phyloP scores from a whole-genome alignment of 345 rosid species.

The Populus simonii region DNA sequence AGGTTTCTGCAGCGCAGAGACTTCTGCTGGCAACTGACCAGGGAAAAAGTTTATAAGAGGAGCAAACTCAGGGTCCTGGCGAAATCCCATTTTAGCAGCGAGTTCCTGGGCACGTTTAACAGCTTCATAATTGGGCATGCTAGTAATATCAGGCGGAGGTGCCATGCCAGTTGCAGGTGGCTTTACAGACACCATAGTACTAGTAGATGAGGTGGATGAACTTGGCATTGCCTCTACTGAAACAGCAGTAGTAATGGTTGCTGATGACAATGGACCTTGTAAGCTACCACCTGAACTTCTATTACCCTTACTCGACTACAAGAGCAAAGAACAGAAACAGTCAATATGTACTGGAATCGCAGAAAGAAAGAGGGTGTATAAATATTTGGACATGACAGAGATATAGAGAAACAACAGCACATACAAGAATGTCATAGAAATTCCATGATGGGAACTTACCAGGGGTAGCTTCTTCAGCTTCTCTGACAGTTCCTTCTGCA shows the following conservation, averaged over 20 bases:
- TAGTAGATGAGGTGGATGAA: conserved; percentile 22
- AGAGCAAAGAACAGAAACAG: conserved; percentile 16
- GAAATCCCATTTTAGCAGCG: conserved; percentile 83
- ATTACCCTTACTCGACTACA: conserved; percentile 53
- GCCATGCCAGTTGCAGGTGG: conserved; percentile 33
- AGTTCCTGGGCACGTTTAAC: conserved; percentile 87
- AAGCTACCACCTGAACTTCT: conserved; percentile 41
- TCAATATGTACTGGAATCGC: background rate
- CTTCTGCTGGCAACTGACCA: conserved; percentile 60
- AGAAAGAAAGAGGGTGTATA: background rate
- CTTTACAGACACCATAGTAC: conserved; percentile 31
- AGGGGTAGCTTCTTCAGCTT: conserved; percentile 61
- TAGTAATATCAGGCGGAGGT: conserved; percentile 40
- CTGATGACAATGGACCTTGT: conserved; percentile 27
- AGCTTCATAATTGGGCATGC: conserved; percentile 61
- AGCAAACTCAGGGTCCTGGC: conserved; percentile 72
- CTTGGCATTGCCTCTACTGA: conserved; percentile 28
- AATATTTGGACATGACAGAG: background rate
- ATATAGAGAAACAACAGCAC: background rate
- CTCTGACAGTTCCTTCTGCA: conserved; percentile 63
- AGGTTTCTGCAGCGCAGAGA: conserved; percentile 66
- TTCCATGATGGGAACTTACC: conserved; percentile 37
- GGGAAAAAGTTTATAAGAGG: conserved; percentile 69
- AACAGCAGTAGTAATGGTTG: conserved; percentile 20
- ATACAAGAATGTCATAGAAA: background rate